A percentile compares a stretch with the other conserved stretches of the same genome.
Conservation (phyloP, 1,139 yeast species). For the Kodamaea derodonti region DNA sequence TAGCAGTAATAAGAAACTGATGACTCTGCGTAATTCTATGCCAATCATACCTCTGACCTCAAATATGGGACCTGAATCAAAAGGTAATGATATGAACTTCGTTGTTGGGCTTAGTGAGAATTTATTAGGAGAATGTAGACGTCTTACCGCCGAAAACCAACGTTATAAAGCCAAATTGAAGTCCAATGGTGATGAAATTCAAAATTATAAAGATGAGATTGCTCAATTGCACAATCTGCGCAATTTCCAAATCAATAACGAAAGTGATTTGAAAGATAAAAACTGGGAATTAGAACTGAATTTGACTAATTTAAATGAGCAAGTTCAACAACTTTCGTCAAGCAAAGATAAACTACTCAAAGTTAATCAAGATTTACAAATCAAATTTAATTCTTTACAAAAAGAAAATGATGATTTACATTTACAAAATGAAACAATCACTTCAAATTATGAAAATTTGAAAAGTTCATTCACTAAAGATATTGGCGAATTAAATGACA, state of each 20-base stretch:
- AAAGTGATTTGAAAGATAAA: conserved; percentile 57
- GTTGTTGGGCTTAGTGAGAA: conserved; percentile 83
- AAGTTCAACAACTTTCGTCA: conserved; percentile 26
- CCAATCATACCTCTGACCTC: conserved; percentile 20
- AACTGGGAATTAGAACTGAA: conserved; percentile 77
- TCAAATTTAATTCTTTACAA: conserved; percentile 27
- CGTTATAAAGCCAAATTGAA: conserved; percentile 43
- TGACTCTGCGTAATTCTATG: conserved; percentile 9
- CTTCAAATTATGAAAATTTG: conserved; percentile 31
- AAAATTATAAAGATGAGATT: conserved; percentile 35
- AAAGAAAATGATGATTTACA: conserved; percentile 50
- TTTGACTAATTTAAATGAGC: conserved; percentile 48
- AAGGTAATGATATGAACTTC: conserved; percentile 69
- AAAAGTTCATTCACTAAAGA: conserved; percentile 36
- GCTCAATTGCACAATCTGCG: conserved; percentile 29
- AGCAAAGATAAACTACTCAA: conserved; percentile 30
- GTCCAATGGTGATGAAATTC: conserved; percentile 39
- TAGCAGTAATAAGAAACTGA: conserved; percentile 1
- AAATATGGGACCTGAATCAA: conserved; percentile 41
- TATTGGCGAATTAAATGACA: conserved; percentile 42
- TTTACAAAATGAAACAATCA: conserved; percentile 36
- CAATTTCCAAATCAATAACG: conserved; percentile 28
- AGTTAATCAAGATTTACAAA: conserved; percentile 30
- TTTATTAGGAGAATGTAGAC: conserved; percentile 72
- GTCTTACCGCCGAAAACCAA: conserved; percentile 67